Percentiles rank a stretch among this genome's conserved stretches.
These are phyloP conservation scores for Monosporascus sp. DNA, from an alignment of 2,329 filamentous ascomycete genomes.

Conservation along the genomic window DNA sequence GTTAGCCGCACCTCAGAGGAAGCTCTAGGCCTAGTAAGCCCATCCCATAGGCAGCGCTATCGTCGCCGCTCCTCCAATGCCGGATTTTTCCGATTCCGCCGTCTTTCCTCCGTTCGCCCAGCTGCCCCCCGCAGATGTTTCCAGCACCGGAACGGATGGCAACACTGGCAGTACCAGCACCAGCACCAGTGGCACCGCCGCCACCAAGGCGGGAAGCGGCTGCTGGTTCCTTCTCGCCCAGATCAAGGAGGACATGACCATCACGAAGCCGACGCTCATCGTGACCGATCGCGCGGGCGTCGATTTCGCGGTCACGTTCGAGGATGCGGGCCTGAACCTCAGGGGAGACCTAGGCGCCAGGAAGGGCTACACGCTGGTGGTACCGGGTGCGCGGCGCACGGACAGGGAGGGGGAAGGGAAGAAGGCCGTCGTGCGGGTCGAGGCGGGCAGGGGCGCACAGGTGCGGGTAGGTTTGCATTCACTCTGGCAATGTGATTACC, in stretches of 20 bases:
- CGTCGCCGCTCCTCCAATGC: slow-evolving; percentile 7
- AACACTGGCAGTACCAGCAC: slow-evolving; percentile 1
- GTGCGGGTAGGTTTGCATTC: slow-evolving; percentile 24
- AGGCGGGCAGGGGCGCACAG: slow-evolving; percentile 22
- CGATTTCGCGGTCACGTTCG: slow-evolving; percentile 43
- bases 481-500: background rate
- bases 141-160: background rate
- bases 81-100: slow-evolving; percentile 27
- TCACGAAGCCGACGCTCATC: slow-evolving; percentile 45
- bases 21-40: no score
- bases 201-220: slow-evolving; percentile 1
- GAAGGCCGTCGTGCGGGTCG: slow-evolving; percentile 34
- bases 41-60: background rate
- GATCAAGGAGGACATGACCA: slow-evolving; percentile 33
- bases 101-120: slow-evolving; percentile 31
- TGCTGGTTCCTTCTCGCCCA: slow-evolving; percentile 28
- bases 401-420: slow-evolving; percentile 30
- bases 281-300: slow-evolving; percentile 33
- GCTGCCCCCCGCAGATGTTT: slow-evolving; percentile 17
- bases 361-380: slow-evolving; percentile 34
- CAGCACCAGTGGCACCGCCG: slow-evolving; percentile 1
- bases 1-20: no score
- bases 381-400: slow-evolving; percentile 30
- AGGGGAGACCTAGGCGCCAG: slow-evolving; percentile 26
- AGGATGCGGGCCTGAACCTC: slow-evolving; percentile 31